These are phyloP conservation scores for Aureobasidium pullulans DNA, from an alignment of 2,329 filamentous ascomycete genomes.

Conservation along the genomic window DNA sequence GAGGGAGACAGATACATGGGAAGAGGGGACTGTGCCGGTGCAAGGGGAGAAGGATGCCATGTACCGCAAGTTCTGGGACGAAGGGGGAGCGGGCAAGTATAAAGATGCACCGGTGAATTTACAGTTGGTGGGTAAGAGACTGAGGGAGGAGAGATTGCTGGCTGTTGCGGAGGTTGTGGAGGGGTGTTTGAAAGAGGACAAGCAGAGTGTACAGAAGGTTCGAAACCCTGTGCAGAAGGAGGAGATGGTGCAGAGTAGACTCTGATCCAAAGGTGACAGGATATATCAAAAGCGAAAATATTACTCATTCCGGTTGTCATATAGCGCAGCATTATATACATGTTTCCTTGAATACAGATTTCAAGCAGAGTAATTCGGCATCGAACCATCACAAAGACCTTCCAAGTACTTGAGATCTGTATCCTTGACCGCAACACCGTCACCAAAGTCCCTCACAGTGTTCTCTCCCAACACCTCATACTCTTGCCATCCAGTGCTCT, in stretches of 20 bases:
- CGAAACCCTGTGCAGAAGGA: background rate
- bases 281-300: background rate
- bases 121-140: conserved; percentile 13
- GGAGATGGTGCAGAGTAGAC: background rate
- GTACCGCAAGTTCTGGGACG: conserved; percentile 1
- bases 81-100: conserved; percentile 8
- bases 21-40: conserved; percentile 21
- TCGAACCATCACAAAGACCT: conserved; percentile 19
- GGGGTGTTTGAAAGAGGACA: background rate
- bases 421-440: conserved; percentile 24
- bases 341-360: background rate
- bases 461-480: conserved; percentile 17
- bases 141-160: conserved; percentile 14
- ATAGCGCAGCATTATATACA: too few relatives aligned
- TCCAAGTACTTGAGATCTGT: conserved; percentile 19
- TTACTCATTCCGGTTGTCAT: too few relatives aligned
- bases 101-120: conserved; percentile 12
- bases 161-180: conserved; percentile 12
- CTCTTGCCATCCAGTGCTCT: conserved; percentile 4
- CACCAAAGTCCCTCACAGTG: conserved; percentile 22
- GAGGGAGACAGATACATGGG: conserved; percentile 37
- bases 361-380: conserved; percentile 7
- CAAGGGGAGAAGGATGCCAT: background rate
- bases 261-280: background rate
- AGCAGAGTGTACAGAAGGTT: too few relatives aligned